phyloP scores from a whole-genome alignment of 2,329 filamentous ascomycete genomes.

The Pseudopithomyces chartarum region DNA sequence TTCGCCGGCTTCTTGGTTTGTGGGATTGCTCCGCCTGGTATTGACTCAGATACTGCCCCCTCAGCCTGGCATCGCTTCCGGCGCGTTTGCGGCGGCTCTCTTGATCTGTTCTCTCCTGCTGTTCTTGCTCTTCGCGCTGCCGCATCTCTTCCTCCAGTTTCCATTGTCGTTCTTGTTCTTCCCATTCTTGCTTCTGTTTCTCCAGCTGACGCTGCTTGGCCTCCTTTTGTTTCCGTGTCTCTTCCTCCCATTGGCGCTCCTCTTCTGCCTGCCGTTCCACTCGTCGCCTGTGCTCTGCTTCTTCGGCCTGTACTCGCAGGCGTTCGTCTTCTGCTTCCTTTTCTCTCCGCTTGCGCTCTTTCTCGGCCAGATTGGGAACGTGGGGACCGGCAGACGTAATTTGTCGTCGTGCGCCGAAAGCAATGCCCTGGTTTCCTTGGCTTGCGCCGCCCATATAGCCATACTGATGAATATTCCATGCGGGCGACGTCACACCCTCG shows the following conservation, averaged over 20 bases:
- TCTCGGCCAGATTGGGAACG: constrained; percentile 83
- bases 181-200: constrained; percentile 74
- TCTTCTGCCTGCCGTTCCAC: constrained; percentile 64
- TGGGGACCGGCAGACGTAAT: constrained; percentile 82
- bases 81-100: constrained; percentile 67
- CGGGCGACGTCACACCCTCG: constrained; percentile 79
- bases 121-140: constrained; percentile 73
- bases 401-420: constrained; percentile 88
- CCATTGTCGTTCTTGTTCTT: constrained; percentile 78
- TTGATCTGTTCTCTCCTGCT: constrained; percentile 68
- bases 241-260: constrained; percentile 68
- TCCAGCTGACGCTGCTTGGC: constrained; percentile 64
- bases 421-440: constrained; percentile 91
- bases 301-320: constrained; percentile 55
- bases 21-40: constrained; percentile 73
- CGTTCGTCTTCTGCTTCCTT: constrained; percentile 61
- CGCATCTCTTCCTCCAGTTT: constrained; percentile 75
- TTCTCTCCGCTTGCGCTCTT: constrained; percentile 70
- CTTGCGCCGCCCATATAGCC: constrained; percentile 96
- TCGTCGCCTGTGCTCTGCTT: constrained; percentile 55
- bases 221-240: constrained; percentile 64
- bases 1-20: constrained; percentile 41
- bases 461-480: constrained; percentile 99
- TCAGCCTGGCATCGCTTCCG: constrained; percentile 69
- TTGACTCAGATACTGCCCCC: constrained; percentile 84